Evolutionary conservation across 2,329 filamentous ascomycete species (phyloP), one percentile per base, ranked within the genome.

Genomic region (Seiridium unicorne): DNA sequence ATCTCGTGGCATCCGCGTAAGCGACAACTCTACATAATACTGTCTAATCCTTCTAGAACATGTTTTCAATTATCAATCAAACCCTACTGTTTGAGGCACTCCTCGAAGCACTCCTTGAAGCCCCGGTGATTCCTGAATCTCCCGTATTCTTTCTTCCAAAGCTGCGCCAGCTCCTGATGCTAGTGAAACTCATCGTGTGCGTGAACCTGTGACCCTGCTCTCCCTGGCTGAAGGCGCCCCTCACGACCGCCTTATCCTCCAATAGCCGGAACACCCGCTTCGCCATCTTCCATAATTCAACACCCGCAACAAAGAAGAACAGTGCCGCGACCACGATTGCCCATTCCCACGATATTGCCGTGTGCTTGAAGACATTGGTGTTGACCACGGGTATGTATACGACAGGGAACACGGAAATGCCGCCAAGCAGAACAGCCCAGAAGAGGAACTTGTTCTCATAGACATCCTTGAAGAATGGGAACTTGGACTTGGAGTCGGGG

Each of bases 281-380:
- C 62, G 75, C 73, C 67, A 82, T 81, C 77, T 93, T 92, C 89
- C 89, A 93, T 8, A 77, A 72, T 77, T 93, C 90, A 46, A 92
- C 81, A 34, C 88, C 87, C 0, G 80, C 72, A 51, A 93, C 82
- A 69, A 89, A 93, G 3, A 91, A 69, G 10, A 88, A 64, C 0
- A 87, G 82, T 60, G 84, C 85, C 26, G 86, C 82, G 38, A 91
- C 78, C 0, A 89, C 84, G 5, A 93, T 77, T 1, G 40, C 87
- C 89, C 89, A 92, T 68, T 92, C 89, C 87, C 88, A 91, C 2
- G 77, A 80, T 59, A 92, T 87, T 1, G 82, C 84, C 51, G 80
- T 79, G 70, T 92, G 89, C 74, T 90, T 88, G 76, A 91, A 91
- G 2, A 91, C 88, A 3, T 76, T 74, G 1, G 78, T 79, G 70